Percentiles rank a stretch among this genome's conserved stretches.
Evolutionary conservation across 2,329 filamentous ascomycete genomes (phyloP).

Genomic region (Microsporum canis): DNA sequence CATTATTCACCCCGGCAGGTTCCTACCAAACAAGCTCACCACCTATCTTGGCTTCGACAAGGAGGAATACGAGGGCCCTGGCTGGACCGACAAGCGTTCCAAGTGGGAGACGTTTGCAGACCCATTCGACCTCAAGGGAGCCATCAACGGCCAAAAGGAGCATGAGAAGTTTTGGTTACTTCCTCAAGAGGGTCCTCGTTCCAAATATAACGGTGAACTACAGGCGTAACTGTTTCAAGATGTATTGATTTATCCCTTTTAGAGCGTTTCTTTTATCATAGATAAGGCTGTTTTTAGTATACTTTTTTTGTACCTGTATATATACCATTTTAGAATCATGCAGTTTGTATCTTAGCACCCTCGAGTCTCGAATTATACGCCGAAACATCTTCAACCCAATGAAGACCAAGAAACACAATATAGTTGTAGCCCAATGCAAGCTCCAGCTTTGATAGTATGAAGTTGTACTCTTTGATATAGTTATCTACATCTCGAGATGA

Average conservation of each 20-base stretch:
- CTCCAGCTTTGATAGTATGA: background rate
- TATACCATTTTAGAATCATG: background rate
- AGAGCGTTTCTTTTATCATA: background rate
- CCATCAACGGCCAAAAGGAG: slow-evolving; percentile 17
- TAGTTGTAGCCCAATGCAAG: background rate
- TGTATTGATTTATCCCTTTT: background rate
- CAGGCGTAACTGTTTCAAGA: background rate
- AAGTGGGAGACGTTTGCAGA: slow-evolving; percentile 22
- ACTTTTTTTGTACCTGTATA: background rate
- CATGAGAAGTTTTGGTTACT: slow-evolving; percentile 24
- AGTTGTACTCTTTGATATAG: background rate
- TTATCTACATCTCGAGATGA: background rate
- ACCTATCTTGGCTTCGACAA: slow-evolving; percentile 23
- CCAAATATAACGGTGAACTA: background rate
- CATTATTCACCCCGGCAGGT: slow-evolving; percentile 27
- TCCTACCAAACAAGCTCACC: slow-evolving; percentile 20
- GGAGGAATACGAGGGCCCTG: slow-evolving; percentile 24
- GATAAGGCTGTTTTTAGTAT: background rate
- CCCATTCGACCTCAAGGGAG: slow-evolving; percentile 21
- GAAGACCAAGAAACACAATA: background rate
- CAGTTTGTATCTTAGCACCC: background rate
- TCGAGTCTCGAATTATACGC: background rate
- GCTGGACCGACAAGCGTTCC: slow-evolving; percentile 23
- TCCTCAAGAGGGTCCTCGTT: background rate
- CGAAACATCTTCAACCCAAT: background rate